phyloP scores from a whole-genome alignment of 2,329 filamentous ascomycete species.

The Clonostachys rosea region DNA sequence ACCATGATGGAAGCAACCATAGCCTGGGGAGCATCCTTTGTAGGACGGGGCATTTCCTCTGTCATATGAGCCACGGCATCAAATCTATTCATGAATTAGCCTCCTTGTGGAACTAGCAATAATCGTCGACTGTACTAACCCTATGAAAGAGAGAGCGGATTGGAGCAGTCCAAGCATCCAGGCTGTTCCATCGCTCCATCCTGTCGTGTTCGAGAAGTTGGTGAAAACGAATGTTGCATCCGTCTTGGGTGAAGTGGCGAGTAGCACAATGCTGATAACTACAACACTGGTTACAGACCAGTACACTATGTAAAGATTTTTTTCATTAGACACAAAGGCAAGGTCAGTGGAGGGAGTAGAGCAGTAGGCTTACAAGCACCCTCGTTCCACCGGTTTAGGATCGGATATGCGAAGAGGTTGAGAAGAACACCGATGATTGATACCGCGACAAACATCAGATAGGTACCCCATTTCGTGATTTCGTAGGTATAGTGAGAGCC shows the following conservation, averaged over 20 bases:
- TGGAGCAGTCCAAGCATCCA: slow-evolving; percentile 42
- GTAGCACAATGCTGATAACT: slow-evolving; percentile 34
- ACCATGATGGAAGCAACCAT: slow-evolving; percentile 36
- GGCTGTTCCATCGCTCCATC: slow-evolving; percentile 38
- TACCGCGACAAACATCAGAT: slow-evolving; percentile 66
- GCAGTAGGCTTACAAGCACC: too few species aligned
- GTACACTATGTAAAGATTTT: slow-evolving; percentile 21
- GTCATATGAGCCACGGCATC: slow-evolving; percentile 39
- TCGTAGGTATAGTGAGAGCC: too few species aligned
- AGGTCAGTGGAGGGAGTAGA: too few species aligned
- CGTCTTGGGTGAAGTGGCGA: slow-evolving; percentile 25
- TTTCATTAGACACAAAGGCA: slow-evolving; percentile 52
- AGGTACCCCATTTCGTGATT: slow-evolving; percentile 58
- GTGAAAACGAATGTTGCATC: slow-evolving; percentile 35
- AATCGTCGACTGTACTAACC: too few species aligned
- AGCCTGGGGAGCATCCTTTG: slow-evolving; percentile 31
- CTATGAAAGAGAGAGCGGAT: slow-evolving; percentile 24
- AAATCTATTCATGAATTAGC: slow-evolving; percentile 16
- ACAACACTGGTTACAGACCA: slow-evolving; percentile 36
- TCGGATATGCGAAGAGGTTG: slow-evolving; percentile 54
- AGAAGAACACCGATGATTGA: slow-evolving; percentile 56
- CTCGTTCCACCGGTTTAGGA: slow-evolving; percentile 13
- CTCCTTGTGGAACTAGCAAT: too few species aligned
- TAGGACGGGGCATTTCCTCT: slow-evolving; percentile 38
- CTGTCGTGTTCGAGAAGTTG: slow-evolving; percentile 35